Evolutionary conservation across 2,329 filamentous ascomycete genomes (phyloP).

Genomic region (Pseudonectria buxi): DNA sequence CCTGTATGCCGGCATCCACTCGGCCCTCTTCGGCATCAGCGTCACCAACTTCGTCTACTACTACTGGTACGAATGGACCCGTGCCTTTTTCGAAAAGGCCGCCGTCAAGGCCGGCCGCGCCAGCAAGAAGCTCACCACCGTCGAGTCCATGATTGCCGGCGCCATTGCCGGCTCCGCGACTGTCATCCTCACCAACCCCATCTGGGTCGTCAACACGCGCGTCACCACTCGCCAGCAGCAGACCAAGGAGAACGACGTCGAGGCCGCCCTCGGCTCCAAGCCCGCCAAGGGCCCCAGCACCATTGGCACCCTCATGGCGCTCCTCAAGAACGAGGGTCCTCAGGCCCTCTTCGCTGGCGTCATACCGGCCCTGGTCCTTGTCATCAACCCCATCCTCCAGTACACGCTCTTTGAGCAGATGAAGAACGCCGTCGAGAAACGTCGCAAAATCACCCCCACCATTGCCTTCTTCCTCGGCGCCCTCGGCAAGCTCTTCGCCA

Average conservation of each 20-base stretch:
- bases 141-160: constrained; percentile 92
- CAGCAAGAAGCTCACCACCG: constrained; percentile 75
- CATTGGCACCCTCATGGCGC: constrained; percentile 69
- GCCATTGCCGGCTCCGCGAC: constrained; percentile 91
- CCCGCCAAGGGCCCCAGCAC: constrained; percentile 59
- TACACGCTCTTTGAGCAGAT: constrained; percentile 99
- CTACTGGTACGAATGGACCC: constrained; percentile 99
- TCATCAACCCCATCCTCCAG: constrained; percentile 97
- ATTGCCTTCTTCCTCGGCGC: constrained; percentile 89
- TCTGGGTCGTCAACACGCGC: constrained; percentile 98
- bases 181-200: constrained; percentile 93
- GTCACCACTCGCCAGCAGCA: constrained; percentile 80
- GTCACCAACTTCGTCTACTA: constrained; percentile 99
- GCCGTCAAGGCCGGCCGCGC: constrained; percentile 66
- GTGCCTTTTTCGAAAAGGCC: constrained; percentile 75
- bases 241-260: constrained; percentile 36
- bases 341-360: constrained; percentile 85
- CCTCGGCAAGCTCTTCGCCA: constrained; percentile 89
- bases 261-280: constrained; percentile 30
- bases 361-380: constrained; percentile 82
- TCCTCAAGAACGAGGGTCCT: constrained; percentile 79
- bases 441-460: constrained; percentile 68
- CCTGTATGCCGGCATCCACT: constrained; percentile 88
- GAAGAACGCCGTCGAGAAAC: constrained; percentile 79
- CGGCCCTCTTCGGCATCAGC: constrained; percentile 92